A percentile compares a stretch with the other conserved stretches of the same genome.
phyloP scores from a whole-genome alignment of 176 grass and related monocot species.

The bread wheat (Triticum aestivum) region IWGSC_CS_RefSeq_v2.1 NC_057806.1:505443429-505443928 shows the following conservation, averaged over 20 bases:
- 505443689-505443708: conserved; percentile 8
- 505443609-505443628: background rate
- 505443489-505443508: background rate
- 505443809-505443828: background rate
- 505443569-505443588: background rate
- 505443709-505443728: background rate
- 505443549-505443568: background rate
- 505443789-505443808: background rate
- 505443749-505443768: background rate
- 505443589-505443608: background rate
- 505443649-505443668: background rate
- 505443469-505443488: background rate
- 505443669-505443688: background rate
- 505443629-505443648: background rate
- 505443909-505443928: background rate
- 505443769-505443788: background rate
- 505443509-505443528: background rate
- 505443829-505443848: background rate
- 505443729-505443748: background rate
- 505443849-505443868: background rate
- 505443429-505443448: background rate
- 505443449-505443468: background rate
- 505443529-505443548: background rate
- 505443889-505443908: background rate
- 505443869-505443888: background rate